These are phyloP conservation scores for Erigeron canadensis DNA, from an alignment of 129 eudicot species.

Conservation along the genomic window DNA sequence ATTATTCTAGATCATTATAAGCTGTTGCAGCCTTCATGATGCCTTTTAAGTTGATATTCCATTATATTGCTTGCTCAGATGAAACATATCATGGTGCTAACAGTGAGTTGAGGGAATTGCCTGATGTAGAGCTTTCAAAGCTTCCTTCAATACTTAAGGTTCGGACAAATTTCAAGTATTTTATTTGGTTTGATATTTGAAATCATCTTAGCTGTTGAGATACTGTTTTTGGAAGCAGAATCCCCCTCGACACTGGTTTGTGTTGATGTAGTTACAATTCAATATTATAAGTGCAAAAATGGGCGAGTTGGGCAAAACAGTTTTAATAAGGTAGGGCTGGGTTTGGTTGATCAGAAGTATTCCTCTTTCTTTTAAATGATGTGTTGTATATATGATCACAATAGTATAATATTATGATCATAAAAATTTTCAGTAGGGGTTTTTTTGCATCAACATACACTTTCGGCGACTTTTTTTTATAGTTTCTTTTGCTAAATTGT, in stretches of 20 bases:
- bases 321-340: background rate
- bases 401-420: background rate
- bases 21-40: background rate
- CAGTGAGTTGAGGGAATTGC: conserved; percentile 85
- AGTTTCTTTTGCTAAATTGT: background rate
- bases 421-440: background rate
- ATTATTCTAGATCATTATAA: conserved; percentile 8
- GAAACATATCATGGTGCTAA: conserved; percentile 63
- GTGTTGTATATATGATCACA: background rate
- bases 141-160: conserved; percentile 91
- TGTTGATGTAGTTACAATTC: conserved; percentile 12
- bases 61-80: conserved; percentile 50
- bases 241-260: background rate
- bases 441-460: background rate
- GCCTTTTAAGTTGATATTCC: conserved; percentile 22
- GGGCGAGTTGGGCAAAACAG: background rate
- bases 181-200: background rate
- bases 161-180: background rate
- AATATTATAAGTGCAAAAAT: background rate
- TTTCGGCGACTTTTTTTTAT: background rate
- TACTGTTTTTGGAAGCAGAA: conserved; percentile 11
- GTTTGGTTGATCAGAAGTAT: background rate
- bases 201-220: background rate
- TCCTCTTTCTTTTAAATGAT: background rate
- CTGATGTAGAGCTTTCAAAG: conserved; percentile 89